These are phyloP conservation scores for Blumeria graminis DNA, from an alignment of 2,329 filamentous ascomycete genomes.

Conservation along the genomic window DNA sequence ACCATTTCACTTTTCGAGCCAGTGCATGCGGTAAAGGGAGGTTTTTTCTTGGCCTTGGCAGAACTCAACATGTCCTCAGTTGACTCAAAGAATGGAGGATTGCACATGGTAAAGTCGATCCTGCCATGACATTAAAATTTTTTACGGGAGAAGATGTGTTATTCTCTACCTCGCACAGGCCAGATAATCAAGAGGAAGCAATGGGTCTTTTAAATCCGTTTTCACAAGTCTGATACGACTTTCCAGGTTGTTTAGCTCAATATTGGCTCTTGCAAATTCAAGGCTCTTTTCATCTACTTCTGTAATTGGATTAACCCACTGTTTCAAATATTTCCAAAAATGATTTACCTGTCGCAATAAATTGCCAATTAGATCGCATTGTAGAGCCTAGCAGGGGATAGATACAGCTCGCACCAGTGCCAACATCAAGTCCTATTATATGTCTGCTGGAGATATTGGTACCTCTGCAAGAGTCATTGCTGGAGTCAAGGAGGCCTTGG, in stretches of 20 bases:
- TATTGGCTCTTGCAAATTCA: slow-evolving; percentile 39
- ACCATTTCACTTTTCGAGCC: slow-evolving; percentile 74
- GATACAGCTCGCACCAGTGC: slow-evolving; percentile 76
- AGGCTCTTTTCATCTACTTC: slow-evolving; percentile 58
- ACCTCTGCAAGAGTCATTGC: slow-evolving; percentile 18
- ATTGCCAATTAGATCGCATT: slow-evolving; percentile 44
- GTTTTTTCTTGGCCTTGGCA: slow-evolving; percentile 38
- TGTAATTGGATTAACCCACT: slow-evolving; percentile 6
- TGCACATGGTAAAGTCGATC: slow-evolving; percentile 75
- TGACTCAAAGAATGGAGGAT: slow-evolving; percentile 83
- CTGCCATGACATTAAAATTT: slow-evolving; percentile 4
- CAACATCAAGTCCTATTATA: slow-evolving; percentile 56
- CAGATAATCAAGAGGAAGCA: slow-evolving; percentile 30
- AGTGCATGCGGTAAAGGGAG: slow-evolving; percentile 49
- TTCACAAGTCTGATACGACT: slow-evolving; percentile 38
- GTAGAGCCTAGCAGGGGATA: slow-evolving; percentile 63
- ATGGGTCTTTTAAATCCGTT: slow-evolving; percentile 23
- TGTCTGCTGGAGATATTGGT: slow-evolving; percentile 28
- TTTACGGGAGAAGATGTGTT: background rate
- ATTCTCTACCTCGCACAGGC: background rate
- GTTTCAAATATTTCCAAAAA: background rate
- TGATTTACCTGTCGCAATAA: slow-evolving; percentile 35
- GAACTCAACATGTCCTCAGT: slow-evolving; percentile 40
- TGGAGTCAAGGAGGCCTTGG: slow-evolving; percentile 52
- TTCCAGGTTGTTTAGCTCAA: slow-evolving; percentile 38